Evolutionary conservation across 257 asterid species (phyloP).

Genomic region (Jacaranda mimosifolia): DNA sequence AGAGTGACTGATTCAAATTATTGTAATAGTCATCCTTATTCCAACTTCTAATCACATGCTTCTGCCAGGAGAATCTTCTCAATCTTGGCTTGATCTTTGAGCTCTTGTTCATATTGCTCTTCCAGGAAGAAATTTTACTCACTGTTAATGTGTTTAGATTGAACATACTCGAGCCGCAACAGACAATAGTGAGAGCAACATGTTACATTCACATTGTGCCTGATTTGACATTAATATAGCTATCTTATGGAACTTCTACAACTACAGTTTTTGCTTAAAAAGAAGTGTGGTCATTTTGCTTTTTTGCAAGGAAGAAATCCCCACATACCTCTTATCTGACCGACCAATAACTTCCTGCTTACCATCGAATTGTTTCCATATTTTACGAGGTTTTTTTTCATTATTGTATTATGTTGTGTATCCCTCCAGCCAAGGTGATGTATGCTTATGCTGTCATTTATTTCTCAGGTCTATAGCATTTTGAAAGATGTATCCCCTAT

Average conservation of each 20-base stretch:
- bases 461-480: constrained; percentile 73
- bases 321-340: background rate
- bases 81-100: constrained; percentile 5
- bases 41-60: constrained; percentile 12
- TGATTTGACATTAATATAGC: background rate
- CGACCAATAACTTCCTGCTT: background rate
- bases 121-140: no score
- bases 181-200: background rate
- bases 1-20: constrained; percentile 14
- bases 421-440: constrained; percentile 17
- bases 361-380: background rate
- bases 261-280: background rate
- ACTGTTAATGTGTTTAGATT: no score
- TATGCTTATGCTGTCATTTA: constrained; percentile 31
- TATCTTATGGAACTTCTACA: background rate
- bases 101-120: background rate
- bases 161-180: background rate
- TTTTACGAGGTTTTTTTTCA: constrained; percentile 2
- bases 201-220: background rate
- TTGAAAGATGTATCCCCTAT: constrained; percentile 71
- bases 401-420: background rate
- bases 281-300: constrained; percentile 5
- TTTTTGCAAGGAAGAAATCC: background rate
- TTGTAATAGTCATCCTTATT: background rate
- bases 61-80: background rate